Conservation (phyloP, 2,329 filamentous ascomycete genomes). For the Aureobasidium sp. region DNA sequence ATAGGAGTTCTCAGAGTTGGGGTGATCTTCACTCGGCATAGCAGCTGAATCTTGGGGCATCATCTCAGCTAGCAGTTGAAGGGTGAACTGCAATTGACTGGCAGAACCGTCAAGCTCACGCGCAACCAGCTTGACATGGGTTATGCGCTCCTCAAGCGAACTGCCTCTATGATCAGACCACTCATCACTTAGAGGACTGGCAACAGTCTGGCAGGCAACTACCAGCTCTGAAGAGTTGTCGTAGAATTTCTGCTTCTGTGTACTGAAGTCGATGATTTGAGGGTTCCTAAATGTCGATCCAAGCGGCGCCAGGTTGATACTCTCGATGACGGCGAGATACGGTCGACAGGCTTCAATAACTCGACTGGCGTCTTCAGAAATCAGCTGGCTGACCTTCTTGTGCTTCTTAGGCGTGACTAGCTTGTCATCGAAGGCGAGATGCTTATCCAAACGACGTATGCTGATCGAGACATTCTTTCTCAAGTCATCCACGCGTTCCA, state of each 20-base stretch:
- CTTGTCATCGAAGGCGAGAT: constrained; percentile 69
- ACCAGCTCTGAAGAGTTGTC: constrained; percentile 88
- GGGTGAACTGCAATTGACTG: constrained; percentile 77
- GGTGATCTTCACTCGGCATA: constrained; percentile 36
- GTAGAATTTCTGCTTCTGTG: constrained; percentile 88
- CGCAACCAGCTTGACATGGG: constrained; percentile 68
- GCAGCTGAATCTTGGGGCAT: constrained; percentile 45
- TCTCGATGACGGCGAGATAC: constrained; percentile 86
- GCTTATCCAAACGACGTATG: constrained; percentile 81
- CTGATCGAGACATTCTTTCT: constrained; percentile 79
- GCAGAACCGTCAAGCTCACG: constrained; percentile 79
- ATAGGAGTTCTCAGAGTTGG: constrained; percentile 29
- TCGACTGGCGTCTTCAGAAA: constrained; percentile 70
- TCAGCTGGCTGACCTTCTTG: constrained; percentile 69
- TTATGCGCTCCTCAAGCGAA: constrained; percentile 77
- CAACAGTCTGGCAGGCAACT: constrained; percentile 81
- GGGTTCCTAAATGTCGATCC: constrained; percentile 74
- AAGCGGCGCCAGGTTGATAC: constrained; percentile 76
- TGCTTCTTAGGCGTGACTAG: constrained; percentile 73
- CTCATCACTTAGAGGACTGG: constrained; percentile 84
- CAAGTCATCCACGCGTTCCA: constrained; percentile 79
- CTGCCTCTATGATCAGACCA: constrained; percentile 91
- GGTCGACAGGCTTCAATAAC: constrained; percentile 84
- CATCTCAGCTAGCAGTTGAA: constrained; percentile 80
- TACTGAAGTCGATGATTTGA: constrained; percentile 76